Conservation (phyloP, 2,329 filamentous ascomycete genomes). For the Aspergillus sp. region DNA sequence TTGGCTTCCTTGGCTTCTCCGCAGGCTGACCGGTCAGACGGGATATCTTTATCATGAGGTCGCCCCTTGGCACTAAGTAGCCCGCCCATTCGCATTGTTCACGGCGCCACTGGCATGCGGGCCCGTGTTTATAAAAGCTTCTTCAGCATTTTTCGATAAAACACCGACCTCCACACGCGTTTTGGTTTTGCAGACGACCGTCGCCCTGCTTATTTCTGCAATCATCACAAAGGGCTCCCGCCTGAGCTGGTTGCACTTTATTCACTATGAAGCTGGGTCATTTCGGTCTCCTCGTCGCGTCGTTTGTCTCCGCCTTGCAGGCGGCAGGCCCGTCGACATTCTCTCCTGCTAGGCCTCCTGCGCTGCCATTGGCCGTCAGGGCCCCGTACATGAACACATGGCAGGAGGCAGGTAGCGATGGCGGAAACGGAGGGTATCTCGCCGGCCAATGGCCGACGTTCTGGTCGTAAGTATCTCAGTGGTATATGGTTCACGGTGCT, state of each 20-base stretch:
- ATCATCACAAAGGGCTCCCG: too few species aligned
- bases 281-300: constrained; percentile 16
- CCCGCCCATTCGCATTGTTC: too few species aligned
- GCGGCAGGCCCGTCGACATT: constrained; percentile 44
- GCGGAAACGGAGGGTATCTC: constrained; percentile 56
- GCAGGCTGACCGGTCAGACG: too few species aligned
- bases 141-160: too few species aligned
- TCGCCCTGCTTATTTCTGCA: too few species aligned
- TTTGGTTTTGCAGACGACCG: too few species aligned
- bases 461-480: constrained; percentile 59
- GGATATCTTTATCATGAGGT: too few species aligned
- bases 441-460: constrained; percentile 61
- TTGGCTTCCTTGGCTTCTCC: too few species aligned
- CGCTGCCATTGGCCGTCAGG: constrained; percentile 62
- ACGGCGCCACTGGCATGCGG: too few species aligned
- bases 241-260: constrained; percentile 9
- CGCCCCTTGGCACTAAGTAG: too few species aligned
- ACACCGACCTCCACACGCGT: too few species aligned
- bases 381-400: constrained; percentile 67
- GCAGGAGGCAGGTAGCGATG: constrained; percentile 53
- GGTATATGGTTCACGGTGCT: constrained; percentile 12
- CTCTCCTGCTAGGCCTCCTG: constrained; percentile 54
- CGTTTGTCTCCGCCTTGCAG: constrained; percentile 14
- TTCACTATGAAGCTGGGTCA: constrained; percentile 21
- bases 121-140: too few species aligned